A percentile compares a stretch with the other conserved stretches of the same genome.
These are phyloP conservation scores for Cadophora sp. DNA, from an alignment of 2,329 filamentous ascomycete species.

Conservation along the genomic window DNA sequence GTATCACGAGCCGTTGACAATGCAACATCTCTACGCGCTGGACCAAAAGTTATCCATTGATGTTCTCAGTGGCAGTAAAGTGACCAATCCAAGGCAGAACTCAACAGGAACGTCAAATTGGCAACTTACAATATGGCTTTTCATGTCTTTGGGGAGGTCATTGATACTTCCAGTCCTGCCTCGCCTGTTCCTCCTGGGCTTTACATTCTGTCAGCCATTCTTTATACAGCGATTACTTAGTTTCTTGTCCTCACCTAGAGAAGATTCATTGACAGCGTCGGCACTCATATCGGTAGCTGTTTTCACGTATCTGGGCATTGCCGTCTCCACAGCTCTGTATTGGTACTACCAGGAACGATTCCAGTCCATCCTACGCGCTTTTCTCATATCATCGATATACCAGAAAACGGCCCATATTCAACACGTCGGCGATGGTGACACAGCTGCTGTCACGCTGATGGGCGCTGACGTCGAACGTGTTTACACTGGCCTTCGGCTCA, in stretches of 20 bases:
- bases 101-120: neutral
- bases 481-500: neutral
- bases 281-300: neutral
- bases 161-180: neutral
- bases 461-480: slow-evolving; percentile 11
- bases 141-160: neutral
- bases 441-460: slow-evolving; percentile 8
- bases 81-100: neutral
- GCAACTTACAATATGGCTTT: neutral
- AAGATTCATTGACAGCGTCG: neutral
- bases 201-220: neutral
- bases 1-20: neutral
- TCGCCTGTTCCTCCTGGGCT: neutral
- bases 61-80: neutral
- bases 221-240: neutral
- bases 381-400: neutral
- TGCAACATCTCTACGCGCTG: neutral
- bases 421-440: neutral
- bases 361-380: neutral
- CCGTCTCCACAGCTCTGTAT: neutral
- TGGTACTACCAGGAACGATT: slow-evolving; percentile 1
- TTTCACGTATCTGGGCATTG: neutral
- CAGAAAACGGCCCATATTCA: neutral
- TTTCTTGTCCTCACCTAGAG: neutral
- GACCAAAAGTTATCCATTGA: neutral